Evolutionary conservation across 768 basidiomycete species (phyloP).

Genomic region (Naganishia friedmannii): DNA sequence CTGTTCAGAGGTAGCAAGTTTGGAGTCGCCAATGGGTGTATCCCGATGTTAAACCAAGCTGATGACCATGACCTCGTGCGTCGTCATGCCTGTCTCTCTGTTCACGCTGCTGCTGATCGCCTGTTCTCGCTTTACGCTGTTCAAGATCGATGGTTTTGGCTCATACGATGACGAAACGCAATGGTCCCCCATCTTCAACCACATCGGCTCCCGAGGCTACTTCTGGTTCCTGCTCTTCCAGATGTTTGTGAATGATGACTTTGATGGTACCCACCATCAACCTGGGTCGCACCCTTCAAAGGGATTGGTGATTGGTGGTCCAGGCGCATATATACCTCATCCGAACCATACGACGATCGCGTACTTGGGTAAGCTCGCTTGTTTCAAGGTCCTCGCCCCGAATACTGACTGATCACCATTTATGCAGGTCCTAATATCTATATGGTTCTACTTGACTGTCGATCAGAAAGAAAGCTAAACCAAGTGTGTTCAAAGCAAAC

Average conservation of each 20-base stretch:
- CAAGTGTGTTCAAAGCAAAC: conserved; percentile 73
- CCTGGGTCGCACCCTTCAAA: conserved; percentile 65
- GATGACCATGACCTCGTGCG: conserved; percentile 57
- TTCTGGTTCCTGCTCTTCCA: conserved; percentile 94
- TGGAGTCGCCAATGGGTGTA: conserved; percentile 81
- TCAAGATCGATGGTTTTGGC: conserved; percentile 44
- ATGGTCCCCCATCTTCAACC: conserved; percentile 49
- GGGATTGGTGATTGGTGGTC: conserved; percentile 69
- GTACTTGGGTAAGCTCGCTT: conserved; percentile 58
- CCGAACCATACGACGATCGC: conserved; percentile 79
- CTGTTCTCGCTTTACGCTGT: background rate
- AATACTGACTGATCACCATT: background rate
- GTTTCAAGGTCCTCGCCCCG: conserved; percentile 55
- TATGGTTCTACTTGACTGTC: conserved; percentile 60
- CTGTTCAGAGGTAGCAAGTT: conserved; percentile 83
- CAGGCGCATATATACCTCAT: conserved; percentile 72
- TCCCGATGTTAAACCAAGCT: conserved; percentile 63
- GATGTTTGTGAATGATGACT: conserved; percentile 68
- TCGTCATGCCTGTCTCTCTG: conserved; percentile 62
- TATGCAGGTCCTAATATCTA: conserved; percentile 55
- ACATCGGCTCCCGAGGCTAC: conserved; percentile 79
- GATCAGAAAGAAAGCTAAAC: conserved; percentile 78
- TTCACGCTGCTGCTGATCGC: conserved; percentile 51
- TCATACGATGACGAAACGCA: conserved; percentile 48
- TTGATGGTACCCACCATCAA: conserved; percentile 70